Conservation (phyloP, 1,284 basidiomycete species). For the Pyrrhoderma noxium region DNA sequence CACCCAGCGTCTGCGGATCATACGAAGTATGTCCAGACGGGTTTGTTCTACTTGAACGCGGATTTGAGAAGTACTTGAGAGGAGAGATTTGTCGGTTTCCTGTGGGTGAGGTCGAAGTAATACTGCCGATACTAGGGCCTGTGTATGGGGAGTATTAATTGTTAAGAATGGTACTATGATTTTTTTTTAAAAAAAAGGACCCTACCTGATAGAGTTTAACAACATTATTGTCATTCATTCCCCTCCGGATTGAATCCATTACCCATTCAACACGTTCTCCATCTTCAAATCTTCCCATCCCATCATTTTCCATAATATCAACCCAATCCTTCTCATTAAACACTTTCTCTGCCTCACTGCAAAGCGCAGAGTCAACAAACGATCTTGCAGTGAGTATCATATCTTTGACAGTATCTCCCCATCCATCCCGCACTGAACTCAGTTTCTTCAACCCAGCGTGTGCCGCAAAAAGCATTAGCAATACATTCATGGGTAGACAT, state of each 20-base stretch:
- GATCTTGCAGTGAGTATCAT: slow-evolving; percentile 57
- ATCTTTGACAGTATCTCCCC: slow-evolving; percentile 59
- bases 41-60: slow-evolving; percentile 67
- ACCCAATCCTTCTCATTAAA: slow-evolving; percentile 66
- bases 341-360: slow-evolving; percentile 49
- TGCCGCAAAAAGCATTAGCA: slow-evolving; percentile 60
- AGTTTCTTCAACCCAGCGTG: slow-evolving; percentile 56
- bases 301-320: slow-evolving; percentile 63
- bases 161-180: neutral
- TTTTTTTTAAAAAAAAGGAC: slow-evolving; percentile 1
- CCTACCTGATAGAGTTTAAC: slow-evolving; percentile 67
- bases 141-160: slow-evolving; percentile 10
- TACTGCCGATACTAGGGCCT: slow-evolving; percentile 71
- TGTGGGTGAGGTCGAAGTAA: slow-evolving; percentile 61
- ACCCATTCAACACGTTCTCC: slow-evolving; percentile 64
- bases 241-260: slow-evolving; percentile 55
- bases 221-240: slow-evolving; percentile 54
- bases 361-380: slow-evolving; percentile 54
- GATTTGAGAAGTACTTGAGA: slow-evolving; percentile 57
- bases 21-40: slow-evolving; percentile 59
- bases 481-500: slow-evolving; percentile 56
- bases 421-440: slow-evolving; percentile 48
- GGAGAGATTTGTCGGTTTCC: slow-evolving; percentile 49
- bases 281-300: slow-evolving; percentile 60
- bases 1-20: slow-evolving; percentile 59